phyloP scores from a whole-genome alignment of 2,329 filamentous ascomycete genomes.

The Colletotrichum noveboracense region DNA sequence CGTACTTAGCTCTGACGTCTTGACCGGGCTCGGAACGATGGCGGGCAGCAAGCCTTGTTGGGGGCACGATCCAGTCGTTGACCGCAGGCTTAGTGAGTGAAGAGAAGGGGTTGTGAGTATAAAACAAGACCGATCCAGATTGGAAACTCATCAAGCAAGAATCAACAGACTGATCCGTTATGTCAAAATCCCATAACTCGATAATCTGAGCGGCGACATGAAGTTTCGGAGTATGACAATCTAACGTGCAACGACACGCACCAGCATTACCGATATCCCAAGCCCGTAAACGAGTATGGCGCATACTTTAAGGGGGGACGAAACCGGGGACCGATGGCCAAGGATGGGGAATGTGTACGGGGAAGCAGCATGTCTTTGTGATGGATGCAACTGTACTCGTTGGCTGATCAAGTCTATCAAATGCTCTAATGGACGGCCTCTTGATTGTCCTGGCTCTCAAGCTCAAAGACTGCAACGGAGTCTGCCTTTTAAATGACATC shows the following conservation, averaged over 20 bases:
- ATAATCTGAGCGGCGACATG: not conserved
- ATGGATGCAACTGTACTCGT: not conserved
- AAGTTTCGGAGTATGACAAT: not conserved
- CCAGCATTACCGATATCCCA: too few relatives aligned
- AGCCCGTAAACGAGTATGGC: not conserved
- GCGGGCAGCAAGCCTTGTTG: too few relatives aligned
- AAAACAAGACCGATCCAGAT: rapidly evolving
- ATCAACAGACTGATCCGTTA: too few relatives aligned
- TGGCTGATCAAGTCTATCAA: not conserved
- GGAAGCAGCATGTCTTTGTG: rapidly evolving
- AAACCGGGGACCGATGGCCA: not conserved
- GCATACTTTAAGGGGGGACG: not conserved
- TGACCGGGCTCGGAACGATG: too few relatives aligned
- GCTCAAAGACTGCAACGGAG: not conserved
- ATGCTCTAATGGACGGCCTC: not conserved
- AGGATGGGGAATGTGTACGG: not conserved
- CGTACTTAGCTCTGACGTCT: too few relatives aligned
- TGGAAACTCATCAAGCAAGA: not conserved
- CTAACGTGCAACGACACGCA: too few relatives aligned
- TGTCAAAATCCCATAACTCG: too few relatives aligned
- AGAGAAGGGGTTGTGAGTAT: not conserved
- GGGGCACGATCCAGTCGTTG: not conserved
- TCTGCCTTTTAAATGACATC: not conserved
- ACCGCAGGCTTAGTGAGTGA: not conserved
- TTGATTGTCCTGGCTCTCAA: not conserved